These are phyloP conservation scores for Rhizopus delemar DNA, from an alignment of 371 early-diverging fungal species.

Conservation along the genomic window DNA sequence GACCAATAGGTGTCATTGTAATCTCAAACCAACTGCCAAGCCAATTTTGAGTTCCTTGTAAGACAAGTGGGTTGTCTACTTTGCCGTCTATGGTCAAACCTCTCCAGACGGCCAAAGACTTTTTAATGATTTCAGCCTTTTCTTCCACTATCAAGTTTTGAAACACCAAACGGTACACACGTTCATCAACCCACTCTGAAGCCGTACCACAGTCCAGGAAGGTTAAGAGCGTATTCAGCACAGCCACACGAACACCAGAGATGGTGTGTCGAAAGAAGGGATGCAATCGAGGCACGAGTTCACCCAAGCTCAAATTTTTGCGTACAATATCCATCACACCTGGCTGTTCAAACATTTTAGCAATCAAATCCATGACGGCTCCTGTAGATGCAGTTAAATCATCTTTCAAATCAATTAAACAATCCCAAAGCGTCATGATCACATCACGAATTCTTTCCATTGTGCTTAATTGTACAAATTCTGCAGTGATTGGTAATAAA, in stretches of 20 bases:
- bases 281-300: constrained; percentile 82
- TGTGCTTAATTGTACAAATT: constrained; percentile 66
- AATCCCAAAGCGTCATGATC: constrained; percentile 82
- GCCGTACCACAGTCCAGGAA: constrained; percentile 71
- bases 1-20: constrained; percentile 78
- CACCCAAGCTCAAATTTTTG: constrained; percentile 53
- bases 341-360: constrained; percentile 74
- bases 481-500: constrained; percentile 83
- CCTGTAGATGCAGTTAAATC: constrained; percentile 93
- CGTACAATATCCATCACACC: constrained; percentile 63
- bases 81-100: constrained; percentile 47
- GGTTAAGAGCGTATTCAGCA: constrained; percentile 77
- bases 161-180: constrained; percentile 76
- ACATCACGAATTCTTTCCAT: constrained; percentile 70
- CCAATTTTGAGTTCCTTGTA: constrained; percentile 49
- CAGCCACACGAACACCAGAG: constrained; percentile 83
- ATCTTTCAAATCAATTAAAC: constrained; percentile 79
- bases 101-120: constrained; percentile 74
- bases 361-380: constrained; percentile 91
- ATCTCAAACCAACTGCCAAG: constrained; percentile 57
- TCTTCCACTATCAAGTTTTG: constrained; percentile 94
- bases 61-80: constrained; percentile 35
- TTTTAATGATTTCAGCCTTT: constrained; percentile 63
- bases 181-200: constrained; percentile 76
- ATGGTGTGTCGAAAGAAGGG: constrained; percentile 95